Base-by-base conservation (phyloP, 805 yeast species). In the Yarrowia yakushimensis region DNA sequence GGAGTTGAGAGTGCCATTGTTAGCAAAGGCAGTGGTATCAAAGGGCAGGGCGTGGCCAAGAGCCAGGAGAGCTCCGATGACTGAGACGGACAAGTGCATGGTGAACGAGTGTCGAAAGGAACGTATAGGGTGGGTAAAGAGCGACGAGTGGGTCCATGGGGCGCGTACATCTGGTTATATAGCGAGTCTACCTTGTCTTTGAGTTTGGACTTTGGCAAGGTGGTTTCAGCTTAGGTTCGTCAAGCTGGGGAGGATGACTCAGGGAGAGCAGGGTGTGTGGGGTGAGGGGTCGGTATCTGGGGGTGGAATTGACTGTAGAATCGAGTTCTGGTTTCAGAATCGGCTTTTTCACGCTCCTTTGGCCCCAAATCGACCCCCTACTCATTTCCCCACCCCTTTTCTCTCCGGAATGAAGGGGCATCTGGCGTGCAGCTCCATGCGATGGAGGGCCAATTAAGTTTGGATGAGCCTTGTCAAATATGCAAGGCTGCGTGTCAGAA, bases 71-170 rank as follows among this genome's bases (percentile, higher is more conserved):
- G 59, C 59, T 11, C 43, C 59, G 23, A 52, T 31, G 12, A 36
- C 59, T 2, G 42, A 17, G 33, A 23, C 25, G 12, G 59, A 34
- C 39, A 52, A 33, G 25, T 12, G 59, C 59, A 52, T 52, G 5
- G 20, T 22, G 13, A 33, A n/a, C 18, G 34, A 31, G 17, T 6
- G 34, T 31, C 17, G 37, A 17, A 52, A 52, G 43, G 59, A 52
- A 15, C 17, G 59, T 52, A 52, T 52, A 52, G 59, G 59, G 59
- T 52, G 43, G 59, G 59, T 30, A 52, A 52, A 36, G 59, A 36
- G 43, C 59, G 59, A 52, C 59, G 34, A 31, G 55, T 7, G 22
- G 41, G 18, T 15, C 30, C 28, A 27, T 12, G 13, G 5, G 10
- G 55, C 55, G 55, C 55, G 55, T 18, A 20, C n/a, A 12, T 11